A percentile compares a stretch with the other conserved stretches of the same genome.
phyloP scores from a whole-genome alignment of 139 green algal genomes.

The Chlorella sp. region DNA sequence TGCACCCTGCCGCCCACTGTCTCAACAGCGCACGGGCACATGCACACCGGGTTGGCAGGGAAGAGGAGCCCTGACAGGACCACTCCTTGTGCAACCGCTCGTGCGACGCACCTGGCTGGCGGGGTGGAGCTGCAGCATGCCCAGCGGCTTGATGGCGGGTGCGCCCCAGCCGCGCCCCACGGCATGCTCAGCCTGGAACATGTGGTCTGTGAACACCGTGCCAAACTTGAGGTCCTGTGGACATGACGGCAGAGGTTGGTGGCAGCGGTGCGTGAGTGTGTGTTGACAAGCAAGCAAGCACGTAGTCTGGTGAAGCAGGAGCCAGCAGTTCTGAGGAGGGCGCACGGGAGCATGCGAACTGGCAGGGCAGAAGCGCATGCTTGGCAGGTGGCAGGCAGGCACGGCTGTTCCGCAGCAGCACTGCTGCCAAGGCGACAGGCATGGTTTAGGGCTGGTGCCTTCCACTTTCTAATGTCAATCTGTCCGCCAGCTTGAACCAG shows the following conservation, averaged over 20 bases:
- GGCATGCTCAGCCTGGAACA: conserved; percentile 70
- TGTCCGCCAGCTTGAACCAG: too few relatives aligned
- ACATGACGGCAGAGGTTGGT: background rate
- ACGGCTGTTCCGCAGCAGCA: too few relatives aligned
- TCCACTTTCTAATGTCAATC: too few relatives aligned
- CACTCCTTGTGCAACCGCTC: background rate
- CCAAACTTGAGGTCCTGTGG: conserved; percentile 66
- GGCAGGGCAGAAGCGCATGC: background rate
- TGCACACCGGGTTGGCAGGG: background rate
- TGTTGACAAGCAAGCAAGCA: background rate
- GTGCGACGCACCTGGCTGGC: conserved; percentile 48
- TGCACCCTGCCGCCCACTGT: too few relatives aligned
- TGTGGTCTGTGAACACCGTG: conserved; percentile 78
- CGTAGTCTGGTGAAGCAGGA: background rate
- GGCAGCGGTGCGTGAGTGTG: background rate
- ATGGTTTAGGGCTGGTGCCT: too few relatives aligned
- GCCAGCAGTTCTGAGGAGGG: background rate
- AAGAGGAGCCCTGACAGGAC: too few relatives aligned
- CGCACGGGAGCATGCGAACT: background rate
- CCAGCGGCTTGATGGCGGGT: conserved; percentile 71
- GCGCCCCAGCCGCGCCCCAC: conserved; percentile 64
- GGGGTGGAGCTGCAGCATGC: conserved; percentile 71
- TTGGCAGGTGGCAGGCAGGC: background rate
- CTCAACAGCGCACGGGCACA: too few relatives aligned
- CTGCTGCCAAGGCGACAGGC: too few relatives aligned